Conservation (phyloP, 441 rosid species). For the Euphorbia schlechtendalii region DNA sequence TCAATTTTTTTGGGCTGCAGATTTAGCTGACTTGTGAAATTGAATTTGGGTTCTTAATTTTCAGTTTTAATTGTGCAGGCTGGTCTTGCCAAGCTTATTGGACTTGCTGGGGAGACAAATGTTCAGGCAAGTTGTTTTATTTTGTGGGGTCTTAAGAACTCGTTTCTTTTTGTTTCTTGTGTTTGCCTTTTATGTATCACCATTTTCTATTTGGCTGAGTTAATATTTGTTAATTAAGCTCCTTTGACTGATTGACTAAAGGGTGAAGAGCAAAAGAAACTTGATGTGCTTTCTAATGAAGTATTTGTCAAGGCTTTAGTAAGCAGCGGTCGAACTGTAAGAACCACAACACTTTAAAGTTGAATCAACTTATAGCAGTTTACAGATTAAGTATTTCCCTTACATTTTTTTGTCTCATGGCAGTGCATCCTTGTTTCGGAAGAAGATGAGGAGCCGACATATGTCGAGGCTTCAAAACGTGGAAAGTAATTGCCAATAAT, state of each 20-base stretch:
- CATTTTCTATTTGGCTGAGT: conserved; percentile 1
- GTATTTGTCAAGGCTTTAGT: conserved; percentile 90
- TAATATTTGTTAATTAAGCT: background rate
- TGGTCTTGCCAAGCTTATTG: conserved; percentile 89
- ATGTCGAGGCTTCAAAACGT: conserved; percentile 67
- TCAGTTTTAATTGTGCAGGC: conserved; percentile 50
- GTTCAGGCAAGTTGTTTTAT: conserved; percentile 51
- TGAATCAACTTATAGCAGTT: no score
- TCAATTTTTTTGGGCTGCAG: background rate
- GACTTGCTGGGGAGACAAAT: conserved; percentile 96
- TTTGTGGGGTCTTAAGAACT: background rate
- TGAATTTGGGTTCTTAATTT: background rate
- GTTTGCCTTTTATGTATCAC: background rate
- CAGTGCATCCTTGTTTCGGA: conserved; percentile 97
- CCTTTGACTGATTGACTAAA: conserved; percentile 20
- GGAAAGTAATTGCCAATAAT: conserved; percentile 48
- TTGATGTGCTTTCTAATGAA: conserved; percentile 92
- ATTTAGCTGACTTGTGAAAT: background rate
- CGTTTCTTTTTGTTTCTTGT: background rate
- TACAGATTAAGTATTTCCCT: no score
- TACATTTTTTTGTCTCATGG: conserved; percentile 20
- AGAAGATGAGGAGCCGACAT: conserved; percentile 92
- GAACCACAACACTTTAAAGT: conserved; percentile 15
- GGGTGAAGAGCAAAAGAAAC: conserved; percentile 98
- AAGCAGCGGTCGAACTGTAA: conserved; percentile 96